Base-by-base conservation (phyloP, 177 flowering plant genomes). In the Vitis hybrid region DNA sequence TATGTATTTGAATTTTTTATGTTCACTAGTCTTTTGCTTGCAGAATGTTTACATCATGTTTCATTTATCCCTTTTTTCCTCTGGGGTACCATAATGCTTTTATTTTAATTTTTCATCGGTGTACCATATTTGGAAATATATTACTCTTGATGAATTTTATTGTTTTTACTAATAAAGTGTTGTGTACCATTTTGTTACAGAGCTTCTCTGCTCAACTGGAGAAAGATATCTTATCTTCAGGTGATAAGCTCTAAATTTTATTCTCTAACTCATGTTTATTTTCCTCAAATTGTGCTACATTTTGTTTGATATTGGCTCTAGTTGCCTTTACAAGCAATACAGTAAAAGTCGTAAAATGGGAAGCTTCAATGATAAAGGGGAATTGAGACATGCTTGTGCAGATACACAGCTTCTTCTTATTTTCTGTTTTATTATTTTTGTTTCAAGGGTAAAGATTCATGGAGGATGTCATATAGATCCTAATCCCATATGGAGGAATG, bases 131-230 rank as follows among this genome's bases (percentile, higher is more conserved):
- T 39, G 45, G 45, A 39, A 4, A 39, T 39, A 26, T 39, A 39
- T 39, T 39, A 39, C 45, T 6, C 45, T 39, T 39, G 45, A 39
- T 39, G 45, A 39, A 39, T 39, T 39, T 39, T 39, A 5, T 39
- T 39, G 26, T 10, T 26, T 29, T 13, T 53, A n/a, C 33, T 33
- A 15, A 10, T 11, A 19, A 33, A 62, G 56, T 5, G 48, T 57
- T 62, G 2, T 22, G 11, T 49, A 56, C 20, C 62, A 63, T 67
- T 64, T 72, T 51, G 29, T 73, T 79, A 62, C 88, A 92, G 97
- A 86, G 83, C 80, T 89, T 88, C 72, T 87, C 97, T 77, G 97
- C 86, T 45, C 97, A 90, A 82, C 78, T 94, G 81, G 98, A 92
- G 87, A 92, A 70, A 74, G 97, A 94, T 33, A 83, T 86, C 60